Conservation (phyloP, 306 rosid genomes). For the Aeschynomene evenia region DNA sequence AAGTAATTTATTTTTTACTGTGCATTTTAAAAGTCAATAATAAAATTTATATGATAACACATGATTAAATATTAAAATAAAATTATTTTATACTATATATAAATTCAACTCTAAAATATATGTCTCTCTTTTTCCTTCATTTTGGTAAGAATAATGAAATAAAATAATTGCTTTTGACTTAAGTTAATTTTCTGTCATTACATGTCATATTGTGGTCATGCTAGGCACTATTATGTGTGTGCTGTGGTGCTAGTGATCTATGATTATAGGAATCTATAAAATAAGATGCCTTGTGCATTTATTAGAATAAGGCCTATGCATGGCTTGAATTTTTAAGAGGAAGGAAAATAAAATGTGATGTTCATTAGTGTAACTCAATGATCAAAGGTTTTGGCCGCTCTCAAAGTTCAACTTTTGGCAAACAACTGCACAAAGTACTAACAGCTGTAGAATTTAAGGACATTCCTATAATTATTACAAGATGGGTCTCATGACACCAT, state of each 20-base stretch:
- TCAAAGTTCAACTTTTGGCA: constrained; percentile 37
- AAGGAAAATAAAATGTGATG: not conserved
- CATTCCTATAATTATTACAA: constrained; percentile 33
- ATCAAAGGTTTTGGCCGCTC: constrained; percentile 34
- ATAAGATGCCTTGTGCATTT: constrained; percentile 21
- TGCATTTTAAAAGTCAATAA: too few relatives aligned
- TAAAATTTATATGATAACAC: too few relatives aligned
- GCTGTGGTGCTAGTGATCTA: not conserved
- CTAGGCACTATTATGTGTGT: constrained; percentile 21
- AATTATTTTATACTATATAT: too few relatives aligned
- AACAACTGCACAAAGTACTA: constrained; percentile 14
- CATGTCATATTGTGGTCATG: constrained; percentile 40
- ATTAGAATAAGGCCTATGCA: not conserved
- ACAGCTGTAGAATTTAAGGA: constrained; percentile 41
- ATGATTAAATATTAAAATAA: too few relatives aligned
- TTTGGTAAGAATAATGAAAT: constrained; percentile 13
- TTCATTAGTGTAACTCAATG: not conserved
- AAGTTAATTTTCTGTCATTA: constrained; percentile 17
- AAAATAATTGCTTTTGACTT: constrained; percentile 13
- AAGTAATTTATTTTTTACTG: too few relatives aligned
- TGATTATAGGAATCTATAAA: constrained; percentile 19
- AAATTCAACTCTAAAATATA: too few relatives aligned
- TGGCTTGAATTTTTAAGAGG: not conserved
- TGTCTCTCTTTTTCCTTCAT: not conserved
- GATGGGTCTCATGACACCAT: constrained; percentile 25